phyloP scores from a whole-genome alignment of 768 basidiomycete genomes.

The Trametes sanguinea region DNA sequence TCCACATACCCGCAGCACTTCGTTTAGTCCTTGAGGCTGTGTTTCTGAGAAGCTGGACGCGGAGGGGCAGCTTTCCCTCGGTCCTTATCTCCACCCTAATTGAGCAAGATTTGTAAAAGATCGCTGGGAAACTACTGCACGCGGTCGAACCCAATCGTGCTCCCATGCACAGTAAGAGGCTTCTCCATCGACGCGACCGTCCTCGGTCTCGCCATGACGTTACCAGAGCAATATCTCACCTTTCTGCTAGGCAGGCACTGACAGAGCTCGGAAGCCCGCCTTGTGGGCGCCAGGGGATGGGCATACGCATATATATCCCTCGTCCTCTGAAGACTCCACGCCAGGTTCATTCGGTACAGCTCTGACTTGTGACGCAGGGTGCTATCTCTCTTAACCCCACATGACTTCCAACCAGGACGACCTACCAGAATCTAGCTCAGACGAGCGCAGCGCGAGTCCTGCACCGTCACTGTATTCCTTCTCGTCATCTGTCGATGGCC shows the following conservation, averaged over 20 bases:
- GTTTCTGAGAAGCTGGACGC: background rate
- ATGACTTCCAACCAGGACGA: conserved; percentile 19
- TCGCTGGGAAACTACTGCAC: conserved; percentile 1
- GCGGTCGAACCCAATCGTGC: conserved; percentile 15
- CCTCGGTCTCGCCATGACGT: conserved; percentile 16
- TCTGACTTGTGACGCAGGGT: background rate
- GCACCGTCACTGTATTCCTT: conserved; percentile 36
- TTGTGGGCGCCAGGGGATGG: conserved; percentile 10
- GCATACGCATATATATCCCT: conserved; percentile 16
- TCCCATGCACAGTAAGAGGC: conserved; percentile 15
- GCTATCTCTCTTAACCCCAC: conserved; percentile 1
- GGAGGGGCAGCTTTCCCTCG: conserved; percentile 8
- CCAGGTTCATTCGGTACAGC: conserved; percentile 13
- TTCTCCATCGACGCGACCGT: background rate
- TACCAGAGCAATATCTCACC: conserved; percentile 10
- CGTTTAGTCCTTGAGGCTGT: background rate
- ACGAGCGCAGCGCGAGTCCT: conserved; percentile 26
- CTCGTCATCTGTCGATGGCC: conserved; percentile 33
- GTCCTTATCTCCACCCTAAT: conserved; percentile 17
- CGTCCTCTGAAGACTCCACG: conserved; percentile 13
- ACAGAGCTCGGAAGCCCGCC: conserved; percentile 9
- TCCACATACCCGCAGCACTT: background rate
- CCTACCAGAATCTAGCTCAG: conserved; percentile 14
- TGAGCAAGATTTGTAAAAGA: conserved; percentile 4
- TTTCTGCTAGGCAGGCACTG: conserved; percentile 5